A percentile compares a stretch with the other conserved stretches of the same genome.
These are phyloP conservation scores for Erythrophleum ivorense DNA, from an alignment of 331 rosid genomes.

Conservation along the genomic window DNA sequence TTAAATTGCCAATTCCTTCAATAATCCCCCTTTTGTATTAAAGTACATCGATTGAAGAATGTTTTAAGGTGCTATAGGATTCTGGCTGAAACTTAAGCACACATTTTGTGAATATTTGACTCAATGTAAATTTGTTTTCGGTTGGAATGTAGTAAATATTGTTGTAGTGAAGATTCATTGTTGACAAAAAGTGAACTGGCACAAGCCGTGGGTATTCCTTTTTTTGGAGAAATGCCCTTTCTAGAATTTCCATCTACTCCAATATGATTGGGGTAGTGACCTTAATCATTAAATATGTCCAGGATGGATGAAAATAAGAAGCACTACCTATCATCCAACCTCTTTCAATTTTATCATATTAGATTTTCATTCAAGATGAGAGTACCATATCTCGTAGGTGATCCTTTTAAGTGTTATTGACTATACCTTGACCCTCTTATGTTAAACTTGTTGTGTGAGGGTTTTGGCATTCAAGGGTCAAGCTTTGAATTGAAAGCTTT, in stretches of 20 bases:
- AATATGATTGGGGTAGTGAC: not conserved
- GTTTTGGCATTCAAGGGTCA: not conserved
- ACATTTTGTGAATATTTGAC: constrained; percentile 11
- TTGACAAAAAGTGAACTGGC: not conserved
- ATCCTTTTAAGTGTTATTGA: not conserved
- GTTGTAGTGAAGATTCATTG: not conserved
- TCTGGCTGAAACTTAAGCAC: not conserved
- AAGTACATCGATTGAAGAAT: not conserved
- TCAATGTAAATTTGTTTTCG: not conserved
- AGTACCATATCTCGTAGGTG: not conserved
- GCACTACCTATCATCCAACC: not conserved
- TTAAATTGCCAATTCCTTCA: constrained; percentile 20
- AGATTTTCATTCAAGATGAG: not conserved
- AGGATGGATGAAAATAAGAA: not conserved
- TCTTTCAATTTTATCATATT: not conserved
- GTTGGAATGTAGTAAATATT: not conserved
- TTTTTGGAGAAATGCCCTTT: not conserved
- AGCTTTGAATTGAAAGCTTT: constrained; percentile 2
- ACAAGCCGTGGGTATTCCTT: not conserved
- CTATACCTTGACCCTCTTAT: not conserved
- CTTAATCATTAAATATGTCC: not conserved
- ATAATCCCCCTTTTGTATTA: not conserved
- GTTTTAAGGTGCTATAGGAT: not conserved
- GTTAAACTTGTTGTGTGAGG: not conserved
- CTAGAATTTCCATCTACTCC: not conserved